Conservation (phyloP, 2,329 filamentous ascomycete genomes). For the Aspergillus sojae region DNA sequence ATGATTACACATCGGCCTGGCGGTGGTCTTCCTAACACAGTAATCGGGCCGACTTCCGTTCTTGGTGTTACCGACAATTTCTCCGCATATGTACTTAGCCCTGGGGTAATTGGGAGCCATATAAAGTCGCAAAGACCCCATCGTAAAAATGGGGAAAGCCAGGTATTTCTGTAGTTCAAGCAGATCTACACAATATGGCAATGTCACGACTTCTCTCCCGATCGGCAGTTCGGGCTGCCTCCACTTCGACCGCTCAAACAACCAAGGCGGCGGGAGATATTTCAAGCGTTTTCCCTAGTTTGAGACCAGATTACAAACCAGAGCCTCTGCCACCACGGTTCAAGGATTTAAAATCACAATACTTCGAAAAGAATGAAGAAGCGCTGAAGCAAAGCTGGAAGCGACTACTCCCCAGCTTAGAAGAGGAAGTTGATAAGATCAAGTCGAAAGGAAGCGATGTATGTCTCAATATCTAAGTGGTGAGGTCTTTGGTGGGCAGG, state of each 20-base stretch:
- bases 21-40: constrained; percentile 10
- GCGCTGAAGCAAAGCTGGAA: constrained; percentile 45
- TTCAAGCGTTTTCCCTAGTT: constrained; percentile 51
- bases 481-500: neutral
- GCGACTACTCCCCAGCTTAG: constrained; percentile 43
- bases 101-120: constrained; percentile 9
- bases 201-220: constrained; percentile 34
- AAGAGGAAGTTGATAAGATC: constrained; percentile 45
- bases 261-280: constrained; percentile 52
- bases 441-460: constrained; percentile 44
- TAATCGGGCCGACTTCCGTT: constrained; percentile 19
- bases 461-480: constrained; percentile 16
- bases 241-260: constrained; percentile 35
- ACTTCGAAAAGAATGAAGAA: constrained; percentile 45
- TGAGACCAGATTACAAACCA: constrained; percentile 45
- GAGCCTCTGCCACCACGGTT: constrained; percentile 48
- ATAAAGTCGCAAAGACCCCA: constrained; percentile 16
- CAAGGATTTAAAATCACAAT: constrained; percentile 39
- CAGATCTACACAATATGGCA: constrained; percentile 23
- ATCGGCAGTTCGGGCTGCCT: constrained; percentile 31
- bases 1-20: neutral
- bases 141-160: neutral
- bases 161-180: neutral
- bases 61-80: constrained; percentile 10
- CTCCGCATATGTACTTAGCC: constrained; percentile 14